Percentiles rank a stretch among this genome's conserved stretches.
phyloP scores from a whole-genome alignment of 2,329 filamentous ascomycete genomes.

The Didymella keratinophila region DNA sequence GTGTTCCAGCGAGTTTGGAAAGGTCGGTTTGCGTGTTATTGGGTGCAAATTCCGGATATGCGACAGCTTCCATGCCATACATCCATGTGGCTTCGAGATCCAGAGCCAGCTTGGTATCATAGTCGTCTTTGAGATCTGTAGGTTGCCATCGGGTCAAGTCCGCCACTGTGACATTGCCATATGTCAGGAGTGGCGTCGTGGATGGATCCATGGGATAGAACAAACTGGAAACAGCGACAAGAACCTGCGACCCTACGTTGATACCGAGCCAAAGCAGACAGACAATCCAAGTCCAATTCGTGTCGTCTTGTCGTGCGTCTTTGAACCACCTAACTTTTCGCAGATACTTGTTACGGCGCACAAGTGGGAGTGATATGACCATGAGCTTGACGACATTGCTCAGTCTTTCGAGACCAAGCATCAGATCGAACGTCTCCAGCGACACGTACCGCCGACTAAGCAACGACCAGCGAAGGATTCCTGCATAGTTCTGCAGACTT shows the following conservation, averaged over 20 bases:
- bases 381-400: slow-evolving; percentile 47
- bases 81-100: slow-evolving; percentile 36
- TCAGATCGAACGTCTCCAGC: slow-evolving; percentile 47
- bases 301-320: slow-evolving; percentile 42
- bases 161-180: slow-evolving; percentile 40
- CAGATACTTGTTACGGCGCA: slow-evolving; percentile 35
- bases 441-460: slow-evolving; percentile 43
- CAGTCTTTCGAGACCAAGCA: slow-evolving; percentile 41
- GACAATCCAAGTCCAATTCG: slow-evolving; percentile 45
- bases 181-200: slow-evolving; percentile 33
- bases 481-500: slow-evolving; percentile 45
- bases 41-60: slow-evolving; percentile 31
- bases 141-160: slow-evolving; percentile 34
- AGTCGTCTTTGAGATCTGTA: no score
- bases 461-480: slow-evolving; percentile 47
- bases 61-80: slow-evolving; percentile 40
- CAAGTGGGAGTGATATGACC: slow-evolving; percentile 43
- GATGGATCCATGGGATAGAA: slow-evolving; percentile 48
- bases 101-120: no score
- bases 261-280: slow-evolving; percentile 44
- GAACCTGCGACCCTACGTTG: slow-evolving; percentile 46
- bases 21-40: slow-evolving; percentile 30
- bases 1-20: slow-evolving; percentile 33
- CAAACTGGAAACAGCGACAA: slow-evolving; percentile 44
- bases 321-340: slow-evolving; percentile 40